A percentile compares a stretch with the other conserved stretches of the same genome.
Conservation (phyloP, 345 rosid genomes). For the Crucihimalaya himalaica region DNA sequence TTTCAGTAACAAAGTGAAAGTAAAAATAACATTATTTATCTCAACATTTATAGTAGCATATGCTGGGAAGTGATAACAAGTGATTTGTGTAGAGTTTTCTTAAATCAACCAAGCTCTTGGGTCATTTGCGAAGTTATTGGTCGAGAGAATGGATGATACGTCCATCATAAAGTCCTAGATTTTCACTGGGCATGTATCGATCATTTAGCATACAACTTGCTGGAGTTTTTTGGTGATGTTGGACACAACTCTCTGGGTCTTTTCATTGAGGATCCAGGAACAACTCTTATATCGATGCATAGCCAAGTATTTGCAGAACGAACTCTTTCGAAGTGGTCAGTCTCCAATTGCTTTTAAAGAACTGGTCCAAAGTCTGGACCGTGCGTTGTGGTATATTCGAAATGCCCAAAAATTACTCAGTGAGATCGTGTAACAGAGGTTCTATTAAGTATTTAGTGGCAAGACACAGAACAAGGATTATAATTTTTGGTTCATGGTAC, state of each 20-base stretch:
- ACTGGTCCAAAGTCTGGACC: background rate
- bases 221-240: conserved; percentile 6
- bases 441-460: background rate
- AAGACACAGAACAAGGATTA: background rate
- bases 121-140: conserved; percentile 63
- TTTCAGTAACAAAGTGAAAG: conserved; percentile 15
- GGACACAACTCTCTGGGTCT: background rate
- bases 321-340: background rate
- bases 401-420: background rate
- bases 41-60: background rate
- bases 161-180: background rate
- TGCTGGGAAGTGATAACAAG: background rate
- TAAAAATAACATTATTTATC: conserved; percentile 7
- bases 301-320: background rate
- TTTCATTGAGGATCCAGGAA: background rate
- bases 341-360: background rate
- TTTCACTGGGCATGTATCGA: background rate
- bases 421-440: background rate
- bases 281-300: background rate
- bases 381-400: background rate
- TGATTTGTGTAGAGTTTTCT: conserved; percentile 3
- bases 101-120: background rate
- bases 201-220: background rate
- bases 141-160: conserved; percentile 15
- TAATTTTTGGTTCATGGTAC: background rate